phyloP scores from a whole-genome alignment of 768 basidiomycete species.

The Auriscalpium vulgare region DNA sequence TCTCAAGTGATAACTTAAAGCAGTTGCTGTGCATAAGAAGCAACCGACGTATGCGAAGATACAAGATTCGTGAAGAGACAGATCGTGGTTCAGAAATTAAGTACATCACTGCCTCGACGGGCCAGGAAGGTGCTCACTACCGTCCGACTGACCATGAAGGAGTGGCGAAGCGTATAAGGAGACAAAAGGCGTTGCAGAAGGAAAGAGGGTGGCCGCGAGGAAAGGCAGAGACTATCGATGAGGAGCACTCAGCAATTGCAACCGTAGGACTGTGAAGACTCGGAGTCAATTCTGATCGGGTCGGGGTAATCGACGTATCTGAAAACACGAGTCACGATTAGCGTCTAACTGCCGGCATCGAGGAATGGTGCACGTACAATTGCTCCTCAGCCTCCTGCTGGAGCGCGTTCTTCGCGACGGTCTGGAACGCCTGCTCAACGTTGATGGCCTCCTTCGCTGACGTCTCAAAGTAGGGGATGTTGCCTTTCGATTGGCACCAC shows the following conservation, averaged over 20 bases:
- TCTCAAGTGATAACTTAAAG: too few species aligned
- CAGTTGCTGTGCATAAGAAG: too few species aligned
- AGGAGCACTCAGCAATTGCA: conserved; percentile 67
- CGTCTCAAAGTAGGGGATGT: conserved; percentile 99
- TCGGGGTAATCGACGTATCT: conserved; percentile 99
- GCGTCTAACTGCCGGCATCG: conserved; percentile 6
- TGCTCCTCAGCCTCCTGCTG: conserved; percentile 97
- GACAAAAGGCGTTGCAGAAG: too few species aligned
- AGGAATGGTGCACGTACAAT: conserved; percentile 46
- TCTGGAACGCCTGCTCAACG: conserved; percentile 99
- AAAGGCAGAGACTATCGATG: not conserved
- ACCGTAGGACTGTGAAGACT: conserved; percentile 83
- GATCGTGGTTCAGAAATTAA: too few species aligned
- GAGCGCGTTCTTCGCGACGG: conserved; percentile 98
- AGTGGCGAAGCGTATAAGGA: too few species aligned
- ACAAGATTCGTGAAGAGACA: too few species aligned
- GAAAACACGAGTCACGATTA: conserved; percentile 13
- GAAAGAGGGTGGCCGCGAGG: not conserved
- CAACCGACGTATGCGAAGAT: too few species aligned
- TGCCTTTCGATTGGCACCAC: conserved; percentile 99
- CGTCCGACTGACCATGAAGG: too few species aligned
- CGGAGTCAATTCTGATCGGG: conserved; percentile 93
- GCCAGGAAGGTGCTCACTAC: too few species aligned
- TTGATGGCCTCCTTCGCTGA: conserved; percentile 99
- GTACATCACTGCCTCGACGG: too few species aligned